Percentiles rank a stretch among this genome's conserved stretches.
Evolutionary conservation across 306 rosid genomes (phyloP).

Genomic region (Castanea mollissima): DNA sequence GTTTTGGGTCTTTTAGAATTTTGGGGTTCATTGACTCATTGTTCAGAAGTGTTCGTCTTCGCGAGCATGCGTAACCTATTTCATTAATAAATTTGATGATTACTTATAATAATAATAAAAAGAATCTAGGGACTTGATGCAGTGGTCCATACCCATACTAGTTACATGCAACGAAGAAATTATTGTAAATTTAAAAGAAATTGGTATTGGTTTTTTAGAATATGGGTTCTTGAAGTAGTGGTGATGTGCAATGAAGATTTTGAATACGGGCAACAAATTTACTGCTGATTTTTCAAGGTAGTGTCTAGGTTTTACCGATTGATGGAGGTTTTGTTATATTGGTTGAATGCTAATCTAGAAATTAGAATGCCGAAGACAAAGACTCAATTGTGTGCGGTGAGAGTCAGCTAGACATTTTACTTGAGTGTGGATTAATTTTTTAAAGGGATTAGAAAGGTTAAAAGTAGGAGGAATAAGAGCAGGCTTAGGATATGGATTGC

Average conservation of each 20-base stretch:
- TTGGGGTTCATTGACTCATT: too few relatives aligned
- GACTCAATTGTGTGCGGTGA: not conserved
- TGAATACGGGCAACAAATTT: not conserved
- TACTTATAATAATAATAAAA: too few relatives aligned
- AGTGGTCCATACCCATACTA: not conserved
- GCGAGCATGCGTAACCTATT: too few relatives aligned
- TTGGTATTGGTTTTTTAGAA: not conserved
- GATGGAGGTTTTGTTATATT: not conserved
- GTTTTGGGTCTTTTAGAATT: not conserved
- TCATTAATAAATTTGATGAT: too few relatives aligned
- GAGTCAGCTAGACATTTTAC: not conserved
- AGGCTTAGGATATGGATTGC: not conserved
- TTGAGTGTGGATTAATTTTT: not conserved
- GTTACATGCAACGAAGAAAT: not conserved
- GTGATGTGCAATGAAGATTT: not conserved
- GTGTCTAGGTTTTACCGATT: not conserved
- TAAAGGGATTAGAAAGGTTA: not conserved
- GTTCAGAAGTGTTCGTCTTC: too few relatives aligned
- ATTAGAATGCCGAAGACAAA: not conserved
- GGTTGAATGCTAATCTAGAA: not conserved
- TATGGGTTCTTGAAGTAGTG: not conserved
- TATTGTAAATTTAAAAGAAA: not conserved
- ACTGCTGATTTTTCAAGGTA: not conserved
- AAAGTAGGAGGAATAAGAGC: not conserved
- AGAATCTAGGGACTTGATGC: not conserved